Conservation (phyloP, 2,329 filamentous ascomycete species). For the Penicillium sp. region DNA sequence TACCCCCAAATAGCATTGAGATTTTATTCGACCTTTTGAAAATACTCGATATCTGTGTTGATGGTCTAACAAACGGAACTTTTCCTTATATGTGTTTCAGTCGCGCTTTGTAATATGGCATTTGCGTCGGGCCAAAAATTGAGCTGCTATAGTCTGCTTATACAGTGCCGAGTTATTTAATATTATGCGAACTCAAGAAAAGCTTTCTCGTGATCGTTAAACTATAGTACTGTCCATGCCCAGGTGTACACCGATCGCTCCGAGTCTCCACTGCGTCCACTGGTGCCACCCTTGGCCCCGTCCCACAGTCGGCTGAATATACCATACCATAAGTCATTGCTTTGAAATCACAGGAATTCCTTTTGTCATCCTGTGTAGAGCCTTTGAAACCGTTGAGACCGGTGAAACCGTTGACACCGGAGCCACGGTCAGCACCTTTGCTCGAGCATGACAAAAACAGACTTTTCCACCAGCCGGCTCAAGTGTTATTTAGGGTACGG, state of each 20-base stretch:
- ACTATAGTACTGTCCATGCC: neutral
- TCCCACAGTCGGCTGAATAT: neutral
- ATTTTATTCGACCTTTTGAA: neutral
- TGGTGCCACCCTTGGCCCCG: neutral
- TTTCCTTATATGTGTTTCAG: neutral
- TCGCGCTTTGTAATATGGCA: slow-evolving; percentile 14
- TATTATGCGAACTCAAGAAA: neutral
- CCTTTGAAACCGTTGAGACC: too few relatives aligned
- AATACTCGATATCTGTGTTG: neutral
- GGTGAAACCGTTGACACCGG: neutral
- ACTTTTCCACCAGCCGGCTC: neutral
- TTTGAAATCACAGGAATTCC: neutral
- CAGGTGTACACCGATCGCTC: neutral
- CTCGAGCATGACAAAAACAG: neutral
- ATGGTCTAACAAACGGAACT: neutral
- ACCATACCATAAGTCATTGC: neutral
- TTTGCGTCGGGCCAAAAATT: slow-evolving; percentile 8
- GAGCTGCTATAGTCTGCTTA: neutral
- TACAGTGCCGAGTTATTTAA: neutral
- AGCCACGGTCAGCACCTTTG: too few relatives aligned
- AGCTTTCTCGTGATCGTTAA: neutral
- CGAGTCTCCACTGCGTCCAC: neutral
- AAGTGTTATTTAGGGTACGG: neutral
- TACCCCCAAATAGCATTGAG: neutral
- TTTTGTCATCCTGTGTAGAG: neutral